Conservation (phyloP, 2,329 filamentous ascomycete species). For the Trichoderma koningii region DNA sequence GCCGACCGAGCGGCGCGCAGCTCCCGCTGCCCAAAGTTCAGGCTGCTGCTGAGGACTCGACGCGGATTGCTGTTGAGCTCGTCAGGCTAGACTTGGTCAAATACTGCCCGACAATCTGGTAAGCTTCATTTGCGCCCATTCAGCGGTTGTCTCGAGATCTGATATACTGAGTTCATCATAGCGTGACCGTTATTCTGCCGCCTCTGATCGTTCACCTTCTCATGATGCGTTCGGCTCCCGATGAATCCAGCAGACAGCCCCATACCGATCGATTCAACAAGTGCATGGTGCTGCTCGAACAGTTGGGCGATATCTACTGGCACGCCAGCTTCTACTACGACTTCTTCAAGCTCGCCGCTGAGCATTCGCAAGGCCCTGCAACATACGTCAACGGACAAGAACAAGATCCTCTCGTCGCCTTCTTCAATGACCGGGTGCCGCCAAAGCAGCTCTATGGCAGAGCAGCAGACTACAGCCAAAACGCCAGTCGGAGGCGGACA, state of each 20-base stretch:
- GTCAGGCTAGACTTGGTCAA: slow-evolving; percentile 28
- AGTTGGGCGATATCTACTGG: slow-evolving; percentile 31
- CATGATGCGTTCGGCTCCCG: slow-evolving; percentile 19
- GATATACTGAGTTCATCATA: too few species aligned
- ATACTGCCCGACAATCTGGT: slow-evolving; percentile 31
- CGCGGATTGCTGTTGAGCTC: slow-evolving; percentile 27
- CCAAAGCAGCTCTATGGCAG: background rate
- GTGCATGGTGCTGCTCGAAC: slow-evolving; percentile 30
- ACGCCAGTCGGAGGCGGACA: background rate
- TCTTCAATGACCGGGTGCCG: slow-evolving; percentile 23
- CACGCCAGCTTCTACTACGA: slow-evolving; percentile 32
- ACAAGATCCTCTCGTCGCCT: slow-evolving; percentile 23
- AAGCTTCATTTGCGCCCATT: too few species aligned
- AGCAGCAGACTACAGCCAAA: background rate
- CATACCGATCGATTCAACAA: slow-evolving; percentile 25
- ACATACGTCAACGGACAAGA: background rate
- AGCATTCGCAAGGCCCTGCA: slow-evolving; percentile 2
- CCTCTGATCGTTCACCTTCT: slow-evolving; percentile 31
- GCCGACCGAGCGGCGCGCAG: slow-evolving; percentile 11
- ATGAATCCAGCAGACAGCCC: background rate
- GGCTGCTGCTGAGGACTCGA: slow-evolving; percentile 28
- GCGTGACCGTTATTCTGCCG: slow-evolving; percentile 29
- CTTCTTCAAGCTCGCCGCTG: slow-evolving; percentile 30
- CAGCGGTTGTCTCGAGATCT: too few species aligned
- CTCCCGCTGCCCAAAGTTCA: slow-evolving; percentile 24